Base-by-base conservation (phyloP, 306 rosid genomes). In the Aeschynomene evenia region DNA sequence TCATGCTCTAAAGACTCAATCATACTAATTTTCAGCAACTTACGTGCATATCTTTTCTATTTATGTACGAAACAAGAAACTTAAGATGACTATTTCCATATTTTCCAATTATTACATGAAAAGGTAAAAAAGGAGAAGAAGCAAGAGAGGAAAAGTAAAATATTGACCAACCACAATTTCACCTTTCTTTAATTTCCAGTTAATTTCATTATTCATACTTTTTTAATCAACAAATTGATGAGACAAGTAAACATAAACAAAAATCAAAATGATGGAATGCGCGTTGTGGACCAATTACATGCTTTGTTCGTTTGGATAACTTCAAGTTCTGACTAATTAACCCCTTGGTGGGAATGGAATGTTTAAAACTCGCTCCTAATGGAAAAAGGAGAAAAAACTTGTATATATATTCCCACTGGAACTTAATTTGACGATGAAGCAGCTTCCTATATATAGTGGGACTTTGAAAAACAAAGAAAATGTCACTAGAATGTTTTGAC, bases 61-160 rank as follows among this genome's bases (percentile, higher is more conserved):
- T 66, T 29, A 49, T 13, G 34, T 33, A 28, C 4, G 18, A 65
- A 65, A 46, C 42, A 16, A 26, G 23, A 5, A 16, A 46, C 16
- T 26, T 63, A 28, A 19, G 16, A 64, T 12, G 71, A 66, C 58
- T 48, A 11, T 65, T 65, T 26, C 68, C 37, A 42, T n/a, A n/a
- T n/a, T n/a, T n/a, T n/a, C n/a, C n/a, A n/a, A n/a, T n/a, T n/a
- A 7, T 20, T 5, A 40, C 13, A 22, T 42, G 22, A 16, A 45
- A 24, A 24, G n/a, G 39, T 42, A 22, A 23, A 63, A 40, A n/a
- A n/a, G n/a, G n/a, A n/a, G n/a, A n/a, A 3, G 16, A 59, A 29
- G 16, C 21, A 60, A 36, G 4, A 10, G 2, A 26, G 24, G 21
- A 18, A 65, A 6, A 15, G 22, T 23, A 9, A 13, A 42, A 64